A percentile compares a stretch with the other conserved stretches of the same genome.
phyloP scores from a whole-genome alignment of 352 stramenopile genomes.

The Globisporangium radiosum region DNA sequence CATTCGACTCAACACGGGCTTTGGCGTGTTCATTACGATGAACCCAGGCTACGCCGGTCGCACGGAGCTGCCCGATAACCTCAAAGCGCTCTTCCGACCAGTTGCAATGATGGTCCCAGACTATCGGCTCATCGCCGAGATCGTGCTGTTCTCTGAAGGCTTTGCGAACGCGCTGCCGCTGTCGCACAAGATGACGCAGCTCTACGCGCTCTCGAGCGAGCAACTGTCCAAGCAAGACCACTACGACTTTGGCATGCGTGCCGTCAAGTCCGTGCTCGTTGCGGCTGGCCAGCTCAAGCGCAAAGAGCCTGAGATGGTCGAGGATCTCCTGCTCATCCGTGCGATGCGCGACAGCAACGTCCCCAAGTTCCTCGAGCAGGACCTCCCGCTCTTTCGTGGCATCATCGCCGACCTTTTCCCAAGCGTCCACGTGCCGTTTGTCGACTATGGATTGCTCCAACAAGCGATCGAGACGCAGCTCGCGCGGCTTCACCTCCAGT shows the following conservation, averaged over 20 bases:
- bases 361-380: slow-evolving; percentile 93
- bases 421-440: slow-evolving; percentile 90
- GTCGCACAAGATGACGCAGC: slow-evolving; percentile 92
- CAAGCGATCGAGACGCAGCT: slow-evolving; percentile 83
- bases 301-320: slow-evolving; percentile 91
- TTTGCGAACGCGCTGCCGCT: slow-evolving; percentile 91
- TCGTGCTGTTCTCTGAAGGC: slow-evolving; percentile 92
- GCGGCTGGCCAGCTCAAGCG: slow-evolving; percentile 92
- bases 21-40: slow-evolving; percentile 95
- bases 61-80: slow-evolving; percentile 90
- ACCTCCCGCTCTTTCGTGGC: slow-evolving; percentile 90
- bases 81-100: slow-evolving; percentile 92
- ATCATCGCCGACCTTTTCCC: slow-evolving; percentile 95
- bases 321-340: slow-evolving; percentile 93
- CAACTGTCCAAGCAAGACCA: slow-evolving; percentile 94
- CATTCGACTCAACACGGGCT: slow-evolving; percentile 87
- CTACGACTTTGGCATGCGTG: slow-evolving; percentile 94
- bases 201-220: slow-evolving; percentile 91
- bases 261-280: slow-evolving; percentile 92
- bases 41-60: slow-evolving; percentile 92
- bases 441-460: slow-evolving; percentile 91
- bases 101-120: slow-evolving; percentile 95
- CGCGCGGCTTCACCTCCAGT: slow-evolving; percentile 66
- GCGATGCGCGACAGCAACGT: slow-evolving; percentile 95
- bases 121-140: slow-evolving; percentile 92